Percentiles rank a stretch among this genome's conserved stretches.
These are phyloP conservation scores for Ambrosia hybrid DNA, from an alignment of 140 eudicot species.

Conservation along the genomic window DNA sequence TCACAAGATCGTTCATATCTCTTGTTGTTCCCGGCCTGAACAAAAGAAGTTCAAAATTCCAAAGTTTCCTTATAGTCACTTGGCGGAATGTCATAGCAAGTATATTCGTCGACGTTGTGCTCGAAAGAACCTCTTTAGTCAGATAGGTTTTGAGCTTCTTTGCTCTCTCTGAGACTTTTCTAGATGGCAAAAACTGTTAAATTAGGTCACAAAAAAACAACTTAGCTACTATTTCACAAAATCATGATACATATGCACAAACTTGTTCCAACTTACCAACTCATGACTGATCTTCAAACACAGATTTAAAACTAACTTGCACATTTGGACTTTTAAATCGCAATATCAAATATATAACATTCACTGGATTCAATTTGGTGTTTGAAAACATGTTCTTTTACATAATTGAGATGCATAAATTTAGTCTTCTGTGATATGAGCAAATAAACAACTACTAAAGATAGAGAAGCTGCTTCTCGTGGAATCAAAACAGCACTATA, in stretches of 20 bases:
- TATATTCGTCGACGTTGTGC: slow-evolving; percentile 58
- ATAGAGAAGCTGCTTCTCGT: too few species aligned
- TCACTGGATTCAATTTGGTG: not conserved
- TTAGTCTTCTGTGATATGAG: not conserved
- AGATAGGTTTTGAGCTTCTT: slow-evolving; percentile 44
- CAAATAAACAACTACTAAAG: not conserved
- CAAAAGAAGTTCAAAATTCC: slow-evolving; percentile 64
- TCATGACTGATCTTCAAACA: not conserved
- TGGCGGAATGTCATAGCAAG: slow-evolving; percentile 96
- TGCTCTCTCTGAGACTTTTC: slow-evolving; percentile 75
- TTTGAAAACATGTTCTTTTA: not conserved
- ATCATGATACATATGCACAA: not conserved
- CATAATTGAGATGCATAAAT: not conserved
- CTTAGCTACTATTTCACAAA: not conserved
- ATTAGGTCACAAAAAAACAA: slow-evolving; percentile 16
- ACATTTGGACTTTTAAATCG: not conserved
- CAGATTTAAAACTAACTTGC: not conserved
- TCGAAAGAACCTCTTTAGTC: slow-evolving; percentile 44
- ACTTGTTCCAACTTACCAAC: slow-evolving; percentile 11
- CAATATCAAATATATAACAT: slow-evolving; percentile 1
- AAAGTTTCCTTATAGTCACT: slow-evolving; percentile 66
- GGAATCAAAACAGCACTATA: too few species aligned
- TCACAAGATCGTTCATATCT: slow-evolving; percentile 81
- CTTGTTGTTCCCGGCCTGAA: slow-evolving; percentile 75
- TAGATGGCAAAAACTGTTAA: slow-evolving; percentile 79